phyloP scores from a whole-genome alignment of 768 basidiomycete genomes.

The Podaxis sp. region DNA sequence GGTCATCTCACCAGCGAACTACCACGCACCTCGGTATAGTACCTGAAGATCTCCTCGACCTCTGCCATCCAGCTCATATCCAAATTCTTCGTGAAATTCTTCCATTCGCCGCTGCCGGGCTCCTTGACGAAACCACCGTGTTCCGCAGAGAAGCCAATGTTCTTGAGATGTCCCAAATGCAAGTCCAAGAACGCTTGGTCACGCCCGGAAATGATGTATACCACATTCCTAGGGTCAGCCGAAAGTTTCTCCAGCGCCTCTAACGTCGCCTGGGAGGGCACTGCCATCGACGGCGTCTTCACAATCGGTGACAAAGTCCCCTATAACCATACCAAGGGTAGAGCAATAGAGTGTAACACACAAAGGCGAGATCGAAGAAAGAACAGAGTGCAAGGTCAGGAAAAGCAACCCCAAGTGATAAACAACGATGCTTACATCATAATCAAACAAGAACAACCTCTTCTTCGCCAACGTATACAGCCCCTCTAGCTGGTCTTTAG shows the following conservation, averaged over 20 bases:
- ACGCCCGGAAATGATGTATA: slow-evolving; percentile 97
- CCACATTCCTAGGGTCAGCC: slow-evolving; percentile 81
- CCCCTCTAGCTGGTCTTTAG: slow-evolving; percentile 50
- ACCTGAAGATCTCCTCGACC: slow-evolving; percentile 92
- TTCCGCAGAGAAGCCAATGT: slow-evolving; percentile 91
- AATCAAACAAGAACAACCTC: slow-evolving; percentile 91
- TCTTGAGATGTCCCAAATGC: slow-evolving; percentile 80
- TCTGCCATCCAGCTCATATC: slow-evolving; percentile 99
- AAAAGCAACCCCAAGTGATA: slow-evolving; percentile 13
- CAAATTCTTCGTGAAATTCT: slow-evolving; percentile 83
- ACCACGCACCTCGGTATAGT: slow-evolving; percentile 80
- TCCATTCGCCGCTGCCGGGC: slow-evolving; percentile 66
- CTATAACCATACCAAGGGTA: slow-evolving; percentile 28
- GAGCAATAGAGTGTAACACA: too few species aligned
- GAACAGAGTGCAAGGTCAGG: neutral
- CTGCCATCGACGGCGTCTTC: slow-evolving; percentile 84
- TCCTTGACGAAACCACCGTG: slow-evolving; percentile 90
- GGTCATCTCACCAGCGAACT: neutral
- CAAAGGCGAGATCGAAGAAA: neutral
- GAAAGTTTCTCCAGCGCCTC: slow-evolving; percentile 68
- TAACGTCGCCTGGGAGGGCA: slow-evolving; percentile 72
- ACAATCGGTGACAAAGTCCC: slow-evolving; percentile 98
- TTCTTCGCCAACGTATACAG: slow-evolving; percentile 71
- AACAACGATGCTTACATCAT: slow-evolving; percentile 68
- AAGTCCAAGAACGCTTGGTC: slow-evolving; percentile 89